phyloP scores from a whole-genome alignment of 257 asterid species.

The Jacaranda mimosifolia region DNA sequence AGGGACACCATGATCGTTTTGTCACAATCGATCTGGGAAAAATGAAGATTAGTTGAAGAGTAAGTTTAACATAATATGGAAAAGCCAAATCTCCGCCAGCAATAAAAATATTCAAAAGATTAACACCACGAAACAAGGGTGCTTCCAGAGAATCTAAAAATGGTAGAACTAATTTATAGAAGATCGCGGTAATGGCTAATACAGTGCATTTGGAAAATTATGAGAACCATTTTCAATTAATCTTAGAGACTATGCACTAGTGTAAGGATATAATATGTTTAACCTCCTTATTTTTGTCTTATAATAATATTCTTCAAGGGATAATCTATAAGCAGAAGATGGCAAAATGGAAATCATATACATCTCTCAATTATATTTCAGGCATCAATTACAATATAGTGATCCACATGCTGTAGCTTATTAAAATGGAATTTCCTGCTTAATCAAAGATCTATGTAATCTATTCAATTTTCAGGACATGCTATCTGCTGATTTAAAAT shows the following conservation, averaged over 20 bases:
- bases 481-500: neutral
- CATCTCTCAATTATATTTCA: neutral
- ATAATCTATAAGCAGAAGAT: neutral
- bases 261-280: neutral
- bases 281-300: slow-evolving; percentile 1
- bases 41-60: slow-evolving; percentile 34
- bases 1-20: slow-evolving; percentile 93
- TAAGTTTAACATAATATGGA: slow-evolving; percentile 7
- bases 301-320: neutral
- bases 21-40: slow-evolving; percentile 90
- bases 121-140: neutral
- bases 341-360: neutral
- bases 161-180: slow-evolving; percentile 16
- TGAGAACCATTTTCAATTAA: neutral
- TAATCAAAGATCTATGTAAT: neutral
- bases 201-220: neutral
- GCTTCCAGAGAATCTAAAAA: slow-evolving; percentile 18
- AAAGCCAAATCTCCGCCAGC: slow-evolving; percentile 15
- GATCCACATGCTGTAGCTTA: neutral
- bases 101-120: slow-evolving; percentile 5
- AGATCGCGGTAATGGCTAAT: neutral
- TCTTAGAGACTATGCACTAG: neutral
- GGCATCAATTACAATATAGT: slow-evolving; percentile 1
- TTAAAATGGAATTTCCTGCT: neutral
- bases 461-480: slow-evolving; percentile 9